A percentile compares a stretch with the other conserved stretches of the same genome.
These are phyloP conservation scores for Globisporangium cylindrosporum DNA, from an alignment of 352 stramenopile genomes.

Conservation along the genomic window DNA sequence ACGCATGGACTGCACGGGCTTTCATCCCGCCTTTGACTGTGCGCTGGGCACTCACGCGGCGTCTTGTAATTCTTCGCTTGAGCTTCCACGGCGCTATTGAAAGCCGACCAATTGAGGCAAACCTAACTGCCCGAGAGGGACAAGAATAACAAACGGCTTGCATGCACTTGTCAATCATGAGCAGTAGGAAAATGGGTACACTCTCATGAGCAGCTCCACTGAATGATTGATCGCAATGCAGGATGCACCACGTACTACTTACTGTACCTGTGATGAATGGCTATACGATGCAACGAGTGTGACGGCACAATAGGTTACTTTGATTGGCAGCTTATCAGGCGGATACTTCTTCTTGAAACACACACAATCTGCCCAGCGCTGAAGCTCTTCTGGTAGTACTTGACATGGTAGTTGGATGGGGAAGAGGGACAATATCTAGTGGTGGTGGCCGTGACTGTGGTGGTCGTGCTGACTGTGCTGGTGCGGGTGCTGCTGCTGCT, in stretches of 20 bases:
- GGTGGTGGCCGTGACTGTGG: constrained; percentile 8
- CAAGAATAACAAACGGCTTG: background rate
- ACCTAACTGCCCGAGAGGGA: background rate
- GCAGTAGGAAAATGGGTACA: background rate
- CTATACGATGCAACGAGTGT: background rate
- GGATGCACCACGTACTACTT: background rate
- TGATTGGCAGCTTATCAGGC: background rate
- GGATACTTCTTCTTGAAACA: constrained; percentile 1
- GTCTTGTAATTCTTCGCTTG: background rate
- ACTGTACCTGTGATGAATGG: background rate
- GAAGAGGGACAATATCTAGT: background rate
- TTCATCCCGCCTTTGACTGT: background rate
- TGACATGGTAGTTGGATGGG: background rate
- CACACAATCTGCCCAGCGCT: background rate
- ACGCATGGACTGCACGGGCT: background rate
- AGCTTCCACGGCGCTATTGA: background rate
- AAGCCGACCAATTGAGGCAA: background rate
- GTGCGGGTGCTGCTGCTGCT: background rate
- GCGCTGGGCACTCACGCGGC: background rate
- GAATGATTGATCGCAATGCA: background rate
- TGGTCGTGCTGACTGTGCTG: background rate
- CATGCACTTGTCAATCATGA: background rate
- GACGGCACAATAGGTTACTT: constrained; percentile 11
- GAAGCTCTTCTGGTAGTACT: background rate
- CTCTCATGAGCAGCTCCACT: background rate